Base-by-base conservation (phyloP, 306 rosid genomes). In the Sindora glabra region DNA sequence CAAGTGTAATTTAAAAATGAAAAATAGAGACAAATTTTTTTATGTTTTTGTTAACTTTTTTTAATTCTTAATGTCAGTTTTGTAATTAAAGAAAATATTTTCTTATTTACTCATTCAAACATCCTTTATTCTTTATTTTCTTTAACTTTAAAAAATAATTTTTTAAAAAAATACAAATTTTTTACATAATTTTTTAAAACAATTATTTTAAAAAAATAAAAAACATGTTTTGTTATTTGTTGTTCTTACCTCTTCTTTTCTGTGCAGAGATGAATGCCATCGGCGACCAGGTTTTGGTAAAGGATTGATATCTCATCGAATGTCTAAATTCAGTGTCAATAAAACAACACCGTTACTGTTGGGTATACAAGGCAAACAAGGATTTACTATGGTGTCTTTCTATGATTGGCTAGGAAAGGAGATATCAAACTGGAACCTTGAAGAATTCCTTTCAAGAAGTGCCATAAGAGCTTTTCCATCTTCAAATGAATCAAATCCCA, bases 361-460 rank as follows among this genome's bases (percentile, higher is more conserved):
- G 16, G 56, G 42, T 51, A 72, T 56, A 14, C 33, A 62, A 6
- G 60, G 74, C 81, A 61, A 77, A 76, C 5, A 95, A 95, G 14
- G 96, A 81, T 67, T 79, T 85, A 9, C 85, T 85, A 42, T 37
- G 71, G 47, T 58, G 78, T 69, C 82, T 67, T 49, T 75, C 24
- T 71, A 65, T 41, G 71, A 14, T 12, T 81, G 72, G 55, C 50
- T 59, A 8, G 76, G 9, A n/a, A 71, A 40, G 5, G 79, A 37
- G 18, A 18, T 59, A 12, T 77, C 87, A 16, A 24, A 26, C 41
- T 75, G 85, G 18, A 65, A 59, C 69, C 75, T 75, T 5, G 80
- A 71, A 39, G 80, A 56, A 21, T 78, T 62, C 56, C 79, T 67
- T 48, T 77, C 38, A 76, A 75, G 79, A 14, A 69, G 48, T 52